phyloP scores from a whole-genome alignment of 1,139 yeast species.

The Pneumocystis murina region DNA sequence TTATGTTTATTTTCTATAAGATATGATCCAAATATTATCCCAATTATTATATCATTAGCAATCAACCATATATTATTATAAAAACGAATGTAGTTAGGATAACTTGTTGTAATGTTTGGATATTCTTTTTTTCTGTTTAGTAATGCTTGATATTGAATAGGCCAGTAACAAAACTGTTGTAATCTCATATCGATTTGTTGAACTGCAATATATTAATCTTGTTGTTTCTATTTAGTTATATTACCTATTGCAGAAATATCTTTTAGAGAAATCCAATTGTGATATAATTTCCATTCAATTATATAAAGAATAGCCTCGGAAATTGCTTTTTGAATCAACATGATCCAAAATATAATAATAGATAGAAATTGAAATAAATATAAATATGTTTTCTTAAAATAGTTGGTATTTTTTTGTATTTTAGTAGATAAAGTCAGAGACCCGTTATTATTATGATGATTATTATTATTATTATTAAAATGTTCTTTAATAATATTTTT shows the following conservation, averaged over 20 bases:
- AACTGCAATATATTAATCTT: constrained; percentile 21
- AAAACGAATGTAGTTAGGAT: constrained; percentile 63
- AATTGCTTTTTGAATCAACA: constrained; percentile 17
- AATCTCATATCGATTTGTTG: constrained; percentile 68
- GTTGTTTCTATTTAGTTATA: not conserved
- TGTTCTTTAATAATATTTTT: not conserved
- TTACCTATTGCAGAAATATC: constrained; percentile 38
- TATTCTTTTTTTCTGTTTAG: constrained; percentile 25
- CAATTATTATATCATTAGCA: constrained; percentile 65
- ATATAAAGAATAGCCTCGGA: constrained; percentile 27
- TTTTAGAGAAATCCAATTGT: constrained; percentile 24
- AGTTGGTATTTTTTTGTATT: not conserved
- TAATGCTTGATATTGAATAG: constrained; percentile 58
- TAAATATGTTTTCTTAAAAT: not conserved
- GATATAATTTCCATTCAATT: constrained; percentile 25
- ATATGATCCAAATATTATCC: constrained; percentile 42
- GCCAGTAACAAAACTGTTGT: constrained; percentile 65
- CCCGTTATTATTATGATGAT: not conserved
- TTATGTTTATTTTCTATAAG: constrained; percentile 31
- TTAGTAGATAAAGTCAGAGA: not conserved
- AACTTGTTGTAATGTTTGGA: constrained; percentile 25
- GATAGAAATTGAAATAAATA: not conserved
- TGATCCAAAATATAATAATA: constrained; percentile 2
- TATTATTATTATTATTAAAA: not conserved
- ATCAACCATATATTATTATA: constrained; percentile 84